Base-by-base conservation (phyloP, 257 asterid genomes). In the Datura wrightii region DNA sequence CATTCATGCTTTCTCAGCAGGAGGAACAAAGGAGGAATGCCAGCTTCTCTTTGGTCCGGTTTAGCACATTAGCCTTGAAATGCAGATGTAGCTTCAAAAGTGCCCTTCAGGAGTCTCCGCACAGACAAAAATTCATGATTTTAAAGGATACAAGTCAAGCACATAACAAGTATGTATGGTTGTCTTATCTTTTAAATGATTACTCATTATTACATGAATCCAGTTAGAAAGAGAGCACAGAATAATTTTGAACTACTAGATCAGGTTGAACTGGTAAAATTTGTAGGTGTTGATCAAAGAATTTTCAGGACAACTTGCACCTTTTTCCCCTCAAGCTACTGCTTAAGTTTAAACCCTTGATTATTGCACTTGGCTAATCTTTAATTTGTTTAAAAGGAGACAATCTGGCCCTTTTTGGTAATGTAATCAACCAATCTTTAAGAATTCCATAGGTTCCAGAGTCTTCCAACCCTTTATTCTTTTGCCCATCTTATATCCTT, bases 331-430 rank as follows among this genome's bases (percentile, higher is more conserved):
- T 46, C 41, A 19, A 72, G n/a, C 8, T 72, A 72, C 7, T 72
- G 16, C 58, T 10, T 46, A 19, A 72, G 5, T 46, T 72, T 58
- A 72, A 44, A n/a, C 41, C 80, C 80, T 72, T 56, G 79, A n/a
- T 71, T 71, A 44, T 71, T 71, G 55, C 39, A 71, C 56, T 71
- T 44, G 56, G n/a, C 39, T 70, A 37, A 18, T 42, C 79, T 71
- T 69, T 16, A 66, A 41, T 41, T 69, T 69, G 79, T 16, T 69
- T 41, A 16, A 9, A 69, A 16, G 79, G 79, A 69, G 3, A 69
- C 53, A 69, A 8, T 41, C 79, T 70, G 56, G 55, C 2, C 54
- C 18, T 44, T 71, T 50, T 71, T 14, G n/a, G 56, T 71, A 18
- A 71, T 42, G 8, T 44, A n/a, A 71, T 44, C 36, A 46, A 71